Evolutionary conservation across 768 basidiomycete genomes (phyloP).

Genomic region (Amanita fuliginea): DNA sequence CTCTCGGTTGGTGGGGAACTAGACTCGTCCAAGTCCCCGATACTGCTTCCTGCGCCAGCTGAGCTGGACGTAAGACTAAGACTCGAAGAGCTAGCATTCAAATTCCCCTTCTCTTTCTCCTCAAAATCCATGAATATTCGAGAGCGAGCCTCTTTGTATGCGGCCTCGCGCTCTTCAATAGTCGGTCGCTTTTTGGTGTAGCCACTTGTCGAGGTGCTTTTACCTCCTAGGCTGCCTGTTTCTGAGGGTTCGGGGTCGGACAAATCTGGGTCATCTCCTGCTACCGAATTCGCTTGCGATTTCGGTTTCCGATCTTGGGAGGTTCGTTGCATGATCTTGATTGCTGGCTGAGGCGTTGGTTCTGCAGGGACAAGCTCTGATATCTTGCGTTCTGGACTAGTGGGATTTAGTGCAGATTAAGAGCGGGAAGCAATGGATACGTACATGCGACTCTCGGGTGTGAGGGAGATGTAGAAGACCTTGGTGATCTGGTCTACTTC

Average conservation of each 20-base stretch:
- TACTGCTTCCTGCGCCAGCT: constrained; percentile 42
- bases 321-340: constrained; percentile 80
- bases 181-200: constrained; percentile 65
- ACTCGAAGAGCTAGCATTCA: constrained; percentile 70
- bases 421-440: constrained; percentile 18
- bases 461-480: constrained; percentile 43
- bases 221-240: constrained; percentile 62
- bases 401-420: constrained; percentile 11
- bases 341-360: constrained; percentile 56
- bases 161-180: constrained; percentile 78
- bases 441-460: constrained; percentile 67
- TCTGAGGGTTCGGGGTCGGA: constrained; percentile 78
- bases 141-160: constrained; percentile 79
- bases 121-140: constrained; percentile 82
- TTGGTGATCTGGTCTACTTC: constrained; percentile 61
- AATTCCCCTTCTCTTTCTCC: constrained; percentile 61
- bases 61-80: constrained; percentile 63
- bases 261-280: constrained; percentile 64
- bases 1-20: constrained; percentile 74
- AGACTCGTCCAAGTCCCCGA: constrained; percentile 57
- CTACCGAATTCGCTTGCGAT: constrained; percentile 54
- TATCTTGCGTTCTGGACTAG: constrained; percentile 59
- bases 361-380: constrained; percentile 73
- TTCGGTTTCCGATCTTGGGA: constrained; percentile 41
- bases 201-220: constrained; percentile 51